Evolutionary conservation across 345 rosid species (phyloP).

Genomic region (Sisymbrium irio): DNA sequence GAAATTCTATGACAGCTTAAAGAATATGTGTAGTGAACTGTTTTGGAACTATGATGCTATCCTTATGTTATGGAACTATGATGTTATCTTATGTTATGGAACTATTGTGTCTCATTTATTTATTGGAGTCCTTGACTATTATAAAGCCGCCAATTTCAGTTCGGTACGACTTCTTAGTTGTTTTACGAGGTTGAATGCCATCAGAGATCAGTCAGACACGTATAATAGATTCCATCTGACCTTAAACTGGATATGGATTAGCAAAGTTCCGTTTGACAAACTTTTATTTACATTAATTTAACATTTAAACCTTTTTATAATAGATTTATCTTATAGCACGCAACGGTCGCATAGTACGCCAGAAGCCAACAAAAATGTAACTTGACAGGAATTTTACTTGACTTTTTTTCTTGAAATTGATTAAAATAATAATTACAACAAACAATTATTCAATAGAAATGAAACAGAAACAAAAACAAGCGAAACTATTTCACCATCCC

Average conservation of each 20-base stretch:
- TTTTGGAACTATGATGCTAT: not conserved
- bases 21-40: not conserved
- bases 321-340: not conserved
- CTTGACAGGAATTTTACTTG: not conserved
- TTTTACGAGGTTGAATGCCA: not conserved
- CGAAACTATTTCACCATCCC: too few species aligned
- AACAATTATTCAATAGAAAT: not conserved
- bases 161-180: not conserved
- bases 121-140: not conserved
- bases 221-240: not conserved
- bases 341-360: not conserved
- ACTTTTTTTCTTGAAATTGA: not conserved
- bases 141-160: not conserved
- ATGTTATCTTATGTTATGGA: not conserved
- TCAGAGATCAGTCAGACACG: not conserved
- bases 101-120: too few species aligned
- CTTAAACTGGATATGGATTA: not conserved
- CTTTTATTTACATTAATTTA: not conserved
- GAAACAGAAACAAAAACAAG: too few species aligned
- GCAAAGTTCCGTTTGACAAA: not conserved
- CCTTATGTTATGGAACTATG: not conserved
- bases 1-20: conserved; percentile 1
- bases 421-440: not conserved
- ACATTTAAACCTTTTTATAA: not conserved
- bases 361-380: not conserved